Evolutionary conservation across 1,139 yeast genomes (phyloP), one percentile per base, ranked within the genome.

Genomic region (Taphrina communis): DNA sequence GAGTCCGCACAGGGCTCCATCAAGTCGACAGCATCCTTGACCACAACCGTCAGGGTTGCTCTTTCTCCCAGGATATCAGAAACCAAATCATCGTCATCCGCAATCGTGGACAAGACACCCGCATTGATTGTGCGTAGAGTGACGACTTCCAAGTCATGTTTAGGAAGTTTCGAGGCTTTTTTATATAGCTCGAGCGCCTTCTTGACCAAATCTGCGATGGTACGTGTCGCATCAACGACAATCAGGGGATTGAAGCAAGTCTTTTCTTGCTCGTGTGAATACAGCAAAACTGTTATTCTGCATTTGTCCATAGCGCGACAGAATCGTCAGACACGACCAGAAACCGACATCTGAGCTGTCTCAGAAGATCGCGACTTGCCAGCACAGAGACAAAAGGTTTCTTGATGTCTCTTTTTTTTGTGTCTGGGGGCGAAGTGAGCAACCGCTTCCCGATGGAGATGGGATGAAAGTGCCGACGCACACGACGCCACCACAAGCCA

Each of bases 161-260:
- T 44, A 8, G 62, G 19, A 14, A 17, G 42, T 31, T 36, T 39
- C 14, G 50, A 50, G 11, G n/a, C 17, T 19, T 44, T 58, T n/a
- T 38, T 35, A 31, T 58, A 58, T 14, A 44, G 39, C 17, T 21
- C 62, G 19, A 58, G 21, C 9, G 62, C 62, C 25, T 58, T 58
- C 21, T 36, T 19, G 4, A 25, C 41, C 42, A 58, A n/a, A 1
- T 21, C 52, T 12, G 42, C 62, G 35, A 58, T 58, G 12, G 62
- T 42, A 9, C 31, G 38, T 9, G n/a, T 25, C 17, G 19, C 53
- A n/a, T 58, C 21, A 7, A 58, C 53, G n/a, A 46, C 36, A 39
- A 58, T 17, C 52, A 58, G 42, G 21, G 62, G 62, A 25, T 42
- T 58, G 62, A 58, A 58, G 31, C 62, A 58, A 9, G 42, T 36